Evolutionary conservation across 2,329 filamentous ascomycete species (phyloP).

Genomic region (Ophiosphaerella korrae): DNA sequence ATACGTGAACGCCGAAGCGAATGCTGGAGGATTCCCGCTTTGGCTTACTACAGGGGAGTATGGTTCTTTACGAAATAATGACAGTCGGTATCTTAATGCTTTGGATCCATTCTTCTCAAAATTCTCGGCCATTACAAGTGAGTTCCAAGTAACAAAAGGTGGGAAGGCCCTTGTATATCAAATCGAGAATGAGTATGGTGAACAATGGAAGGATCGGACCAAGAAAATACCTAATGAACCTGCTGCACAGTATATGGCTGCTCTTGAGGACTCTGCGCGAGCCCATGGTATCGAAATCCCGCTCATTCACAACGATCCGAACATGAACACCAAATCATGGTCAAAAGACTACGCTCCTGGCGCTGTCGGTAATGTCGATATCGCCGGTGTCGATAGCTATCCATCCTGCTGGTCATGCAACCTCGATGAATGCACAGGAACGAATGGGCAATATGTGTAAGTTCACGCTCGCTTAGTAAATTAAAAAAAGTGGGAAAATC

Average conservation of each 20-base stretch:
- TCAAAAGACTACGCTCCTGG: slow-evolving; percentile 62
- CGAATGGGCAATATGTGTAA: slow-evolving; percentile 56
- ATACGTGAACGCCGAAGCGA: slow-evolving; percentile 68
- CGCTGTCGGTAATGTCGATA: slow-evolving; percentile 60
- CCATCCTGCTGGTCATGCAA: slow-evolving; percentile 67
- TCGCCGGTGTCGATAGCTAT: slow-evolving; percentile 59
- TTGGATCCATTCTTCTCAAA: slow-evolving; percentile 61
- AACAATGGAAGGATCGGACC: slow-evolving; percentile 46
- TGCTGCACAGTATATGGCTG: slow-evolving; percentile 62
- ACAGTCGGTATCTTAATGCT: slow-evolving; percentile 58
- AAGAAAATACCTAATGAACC: slow-evolving; percentile 56
- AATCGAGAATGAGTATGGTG: slow-evolving; percentile 61
- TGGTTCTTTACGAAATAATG: slow-evolving; percentile 59
- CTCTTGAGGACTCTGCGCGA: slow-evolving; percentile 60
- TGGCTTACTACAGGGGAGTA: slow-evolving; percentile 68
- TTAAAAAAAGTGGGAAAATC: too few relatives aligned
- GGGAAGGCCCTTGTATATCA: slow-evolving; percentile 63
- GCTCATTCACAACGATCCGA: slow-evolving; percentile 64
- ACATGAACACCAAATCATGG: slow-evolving; percentile 64
- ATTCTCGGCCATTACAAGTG: slow-evolving; percentile 57
- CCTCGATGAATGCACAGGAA: slow-evolving; percentile 63
- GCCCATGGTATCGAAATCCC: slow-evolving; percentile 64
- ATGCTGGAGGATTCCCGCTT: slow-evolving; percentile 65
- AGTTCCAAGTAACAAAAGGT: slow-evolving; percentile 62
- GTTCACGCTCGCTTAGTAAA: background rate